Conservation (phyloP, 129 eudicot genomes). For the Deinandra increscens region DNA sequence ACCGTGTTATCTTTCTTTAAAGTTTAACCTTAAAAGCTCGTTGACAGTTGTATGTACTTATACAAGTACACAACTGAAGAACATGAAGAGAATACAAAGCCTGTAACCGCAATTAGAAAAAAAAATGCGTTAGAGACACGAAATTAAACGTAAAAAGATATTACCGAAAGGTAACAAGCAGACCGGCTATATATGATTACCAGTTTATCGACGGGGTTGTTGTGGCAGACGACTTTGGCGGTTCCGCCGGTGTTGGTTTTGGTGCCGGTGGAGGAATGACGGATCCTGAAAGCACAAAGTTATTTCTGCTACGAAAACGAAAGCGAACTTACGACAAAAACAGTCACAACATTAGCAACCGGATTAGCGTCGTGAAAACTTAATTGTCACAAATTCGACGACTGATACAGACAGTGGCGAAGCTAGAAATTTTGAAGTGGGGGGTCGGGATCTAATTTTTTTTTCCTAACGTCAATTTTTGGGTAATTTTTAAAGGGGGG, state of each 20-base stretch:
- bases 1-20: not conserved
- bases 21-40: constrained; percentile 12
- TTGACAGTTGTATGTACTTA: constrained; percentile 24
- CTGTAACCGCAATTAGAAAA: constrained; percentile 24
- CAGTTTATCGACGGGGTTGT: constrained; percentile 19
- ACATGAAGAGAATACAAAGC: constrained; percentile 33
- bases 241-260: constrained; percentile 30
- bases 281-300: constrained; percentile 30
- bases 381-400: too few relatives aligned
- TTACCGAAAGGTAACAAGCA: not conserved
- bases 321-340: too few relatives aligned
- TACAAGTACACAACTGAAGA: constrained; percentile 20
- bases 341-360: too few relatives aligned
- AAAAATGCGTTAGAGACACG: not conserved
- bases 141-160: not conserved
- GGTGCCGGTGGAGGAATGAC: constrained; percentile 41
- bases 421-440: too few relatives aligned
- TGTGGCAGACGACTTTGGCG: constrained; percentile 32
- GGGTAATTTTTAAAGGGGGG: too few relatives aligned
- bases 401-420: too few relatives aligned
- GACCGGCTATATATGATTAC: not conserved
- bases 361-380: too few relatives aligned
- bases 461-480: too few relatives aligned
- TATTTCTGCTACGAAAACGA: too few relatives aligned
- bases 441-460: too few relatives aligned